These are phyloP conservation scores for Letharia lupina DNA, from an alignment of 495 filamentous ascomycete genomes.

Conservation along the genomic window DNA sequence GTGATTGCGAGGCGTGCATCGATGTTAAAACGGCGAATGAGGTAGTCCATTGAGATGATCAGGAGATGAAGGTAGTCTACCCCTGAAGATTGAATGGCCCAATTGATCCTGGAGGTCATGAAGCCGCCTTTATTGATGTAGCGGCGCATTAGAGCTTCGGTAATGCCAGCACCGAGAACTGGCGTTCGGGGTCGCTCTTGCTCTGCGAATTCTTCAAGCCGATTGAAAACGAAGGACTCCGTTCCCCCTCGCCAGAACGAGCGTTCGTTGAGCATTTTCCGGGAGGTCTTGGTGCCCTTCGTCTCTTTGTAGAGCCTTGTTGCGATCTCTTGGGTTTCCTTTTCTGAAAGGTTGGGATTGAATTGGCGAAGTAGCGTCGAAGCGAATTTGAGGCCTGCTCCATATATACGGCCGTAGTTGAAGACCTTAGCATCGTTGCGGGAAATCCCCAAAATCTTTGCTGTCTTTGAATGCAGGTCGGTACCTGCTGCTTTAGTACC, in stretches of 20 bases:
- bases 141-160: slow-evolving; percentile 81
- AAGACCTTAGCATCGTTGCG: slow-evolving; percentile 95
- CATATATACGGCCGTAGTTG: slow-evolving; percentile 98
- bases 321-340: slow-evolving; percentile 65
- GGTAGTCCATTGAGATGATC: slow-evolving; percentile 89
- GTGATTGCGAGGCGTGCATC: slow-evolving; percentile 80
- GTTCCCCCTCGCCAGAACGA: slow-evolving; percentile 95
- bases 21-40: slow-evolving; percentile 79
- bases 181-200: slow-evolving; percentile 87
- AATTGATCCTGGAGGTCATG: slow-evolving; percentile 95
- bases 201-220: slow-evolving; percentile 92
- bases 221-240: slow-evolving; percentile 97
- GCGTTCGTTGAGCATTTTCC: slow-evolving; percentile 58
- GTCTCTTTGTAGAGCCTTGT: slow-evolving; percentile 76
- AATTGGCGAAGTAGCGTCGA: slow-evolving; percentile 84
- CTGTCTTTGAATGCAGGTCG: slow-evolving; percentile 91
- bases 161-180: slow-evolving; percentile 92
- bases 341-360: slow-evolving; percentile 72
- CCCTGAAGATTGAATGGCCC: slow-evolving; percentile 95
- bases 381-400: slow-evolving; percentile 89
- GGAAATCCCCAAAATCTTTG: slow-evolving; percentile 82
- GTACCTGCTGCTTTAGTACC: slow-evolving; percentile 90
- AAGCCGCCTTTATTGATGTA: slow-evolving; percentile 86
- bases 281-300: slow-evolving; percentile 72
- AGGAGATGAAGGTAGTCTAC: slow-evolving; percentile 97